These are phyloP conservation scores for Phialocephala sp. DNA, from an alignment of 2,329 filamentous ascomycete species.

Conservation along the genomic window DNA sequence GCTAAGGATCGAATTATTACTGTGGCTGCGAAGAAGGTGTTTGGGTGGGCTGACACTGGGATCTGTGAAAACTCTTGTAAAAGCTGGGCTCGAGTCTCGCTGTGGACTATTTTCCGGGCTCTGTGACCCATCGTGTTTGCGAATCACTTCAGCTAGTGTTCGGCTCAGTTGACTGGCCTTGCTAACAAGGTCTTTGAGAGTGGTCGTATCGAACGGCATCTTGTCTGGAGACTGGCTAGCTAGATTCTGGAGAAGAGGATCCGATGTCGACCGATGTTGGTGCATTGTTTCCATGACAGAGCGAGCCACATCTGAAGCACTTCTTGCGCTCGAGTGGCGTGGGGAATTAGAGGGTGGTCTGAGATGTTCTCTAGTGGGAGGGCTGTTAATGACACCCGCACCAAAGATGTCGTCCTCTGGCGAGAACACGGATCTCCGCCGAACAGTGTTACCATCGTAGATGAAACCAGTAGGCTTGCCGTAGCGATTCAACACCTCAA, in stretches of 20 bases:
- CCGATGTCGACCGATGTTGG: slow-evolving; percentile 53
- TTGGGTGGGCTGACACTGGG: slow-evolving; percentile 61
- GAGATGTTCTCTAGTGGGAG: slow-evolving; percentile 46
- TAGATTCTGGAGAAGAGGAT: slow-evolving; percentile 43
- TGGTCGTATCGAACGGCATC: slow-evolving; percentile 72
- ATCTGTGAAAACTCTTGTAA: slow-evolving; percentile 69
- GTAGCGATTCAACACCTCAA: slow-evolving; percentile 43
- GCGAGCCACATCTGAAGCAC: slow-evolving; percentile 57
- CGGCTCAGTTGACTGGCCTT: slow-evolving; percentile 65
- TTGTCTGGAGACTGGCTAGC: slow-evolving; percentile 48
- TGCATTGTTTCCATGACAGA: slow-evolving; percentile 71
- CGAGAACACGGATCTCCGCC: slow-evolving; percentile 66
- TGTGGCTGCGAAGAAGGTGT: slow-evolving; percentile 57
- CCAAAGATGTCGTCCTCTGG: slow-evolving; percentile 69
- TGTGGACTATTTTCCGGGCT: slow-evolving; percentile 58
- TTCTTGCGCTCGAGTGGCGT: slow-evolving; percentile 39
- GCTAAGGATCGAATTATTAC: slow-evolving; percentile 58
- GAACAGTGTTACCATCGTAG: slow-evolving; percentile 57
- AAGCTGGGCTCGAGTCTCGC: slow-evolving; percentile 67
- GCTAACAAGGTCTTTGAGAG: slow-evolving; percentile 69
- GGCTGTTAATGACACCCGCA: slow-evolving; percentile 35
- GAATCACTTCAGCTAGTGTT: slow-evolving; percentile 63
- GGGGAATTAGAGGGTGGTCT: slow-evolving; percentile 32
- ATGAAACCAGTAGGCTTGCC: slow-evolving; percentile 42
- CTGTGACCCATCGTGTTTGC: slow-evolving; percentile 61